Evolutionary conservation across 1,284 basidiomycete species (phyloP), one percentile per base, ranked within the genome.

Genomic region (Meira nashicola): DNA sequence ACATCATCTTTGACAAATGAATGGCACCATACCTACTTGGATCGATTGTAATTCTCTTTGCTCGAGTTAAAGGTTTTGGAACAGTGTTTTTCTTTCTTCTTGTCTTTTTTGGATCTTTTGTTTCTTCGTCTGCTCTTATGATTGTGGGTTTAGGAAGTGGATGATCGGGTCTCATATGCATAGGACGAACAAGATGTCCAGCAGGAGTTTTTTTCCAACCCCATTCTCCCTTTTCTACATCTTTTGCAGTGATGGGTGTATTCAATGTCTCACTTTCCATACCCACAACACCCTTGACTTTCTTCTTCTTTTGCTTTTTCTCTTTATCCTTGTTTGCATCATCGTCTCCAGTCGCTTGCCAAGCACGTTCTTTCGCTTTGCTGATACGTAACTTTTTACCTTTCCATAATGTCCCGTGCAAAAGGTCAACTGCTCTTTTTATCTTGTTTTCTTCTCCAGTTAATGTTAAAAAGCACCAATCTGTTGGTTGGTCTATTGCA

Each of bases 141-240:
- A 39, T 39, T 15, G 40, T 33, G 8, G 72, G 71, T 12, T 47
- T 49, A 0, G 73, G 65, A 39, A 76, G 37, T 2, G 71, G 74
- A 23, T 65, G 68, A 2, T 58, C 41, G 9, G 71, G 73, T 23
- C 74, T 66, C 63, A 76, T 66, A 39, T 66, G 66, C 57, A 76
- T 41, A n/a, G 74, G 74, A 28, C 74, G 65, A 37, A 76, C 53
- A 6, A 76, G 58, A 17, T 75, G 71, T 38, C 69, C 69, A 21
- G 70, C 68, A 1, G 73, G 71, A 40, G 71, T 74, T 28, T 57
- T 59, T 39, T 75, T 73, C 74, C 74, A 76, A n/a, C 74, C 55
- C 74, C 74, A 73, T 19, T 58, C 68, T 50, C 66, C 72, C 6
- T 49, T 62, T 11, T 71, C 55, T 10, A 76, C 68, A 1, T 60